These are phyloP conservation scores for Phanerodontia chrysosporium DNA, from an alignment of 768 basidiomycete genomes.

Conservation along the genomic window DNA sequence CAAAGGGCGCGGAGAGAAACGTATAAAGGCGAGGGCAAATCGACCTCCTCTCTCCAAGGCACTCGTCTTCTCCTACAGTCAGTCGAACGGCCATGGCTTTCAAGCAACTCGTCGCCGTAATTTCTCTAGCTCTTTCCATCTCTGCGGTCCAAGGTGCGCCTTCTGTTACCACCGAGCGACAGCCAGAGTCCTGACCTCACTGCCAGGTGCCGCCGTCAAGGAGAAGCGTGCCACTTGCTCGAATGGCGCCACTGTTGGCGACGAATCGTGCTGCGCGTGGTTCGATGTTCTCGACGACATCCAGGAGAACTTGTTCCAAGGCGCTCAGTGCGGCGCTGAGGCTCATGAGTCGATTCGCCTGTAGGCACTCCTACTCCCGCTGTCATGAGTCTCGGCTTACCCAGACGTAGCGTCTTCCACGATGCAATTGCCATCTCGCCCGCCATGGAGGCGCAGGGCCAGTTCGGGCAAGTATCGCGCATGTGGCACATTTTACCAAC, in stretches of 20 bases:
- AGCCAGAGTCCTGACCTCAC: neutral
- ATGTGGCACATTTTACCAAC: neutral
- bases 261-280: slow-evolving; percentile 28
- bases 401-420: slow-evolving; percentile 22
- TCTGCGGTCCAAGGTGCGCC: neutral
- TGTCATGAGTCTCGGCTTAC: neutral
- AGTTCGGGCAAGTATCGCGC: slow-evolving; percentile 13
- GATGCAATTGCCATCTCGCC: slow-evolving; percentile 16
- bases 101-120: slow-evolving; percentile 3
- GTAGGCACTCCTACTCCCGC: neutral
- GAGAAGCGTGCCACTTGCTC: slow-evolving; percentile 22
- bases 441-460: slow-evolving; percentile 1
- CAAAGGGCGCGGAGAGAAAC: neutral
- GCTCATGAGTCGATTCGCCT: slow-evolving; percentile 23
- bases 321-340: slow-evolving; percentile 26
- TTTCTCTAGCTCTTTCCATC: neutral
- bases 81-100: slow-evolving; percentile 1
- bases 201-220: slow-evolving; percentile 16
- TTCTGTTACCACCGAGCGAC: neutral
- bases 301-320: slow-evolving; percentile 23
- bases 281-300: slow-evolving; percentile 28
- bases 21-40: neutral
- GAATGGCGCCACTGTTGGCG: slow-evolving; percentile 24
- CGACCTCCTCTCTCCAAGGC: neutral
- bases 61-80: neutral